Percentiles rank a stretch among this genome's conserved stretches.
phyloP scores from a whole-genome alignment of 2,329 filamentous ascomycete genomes.

The Paecilomyces formosus region DNA sequence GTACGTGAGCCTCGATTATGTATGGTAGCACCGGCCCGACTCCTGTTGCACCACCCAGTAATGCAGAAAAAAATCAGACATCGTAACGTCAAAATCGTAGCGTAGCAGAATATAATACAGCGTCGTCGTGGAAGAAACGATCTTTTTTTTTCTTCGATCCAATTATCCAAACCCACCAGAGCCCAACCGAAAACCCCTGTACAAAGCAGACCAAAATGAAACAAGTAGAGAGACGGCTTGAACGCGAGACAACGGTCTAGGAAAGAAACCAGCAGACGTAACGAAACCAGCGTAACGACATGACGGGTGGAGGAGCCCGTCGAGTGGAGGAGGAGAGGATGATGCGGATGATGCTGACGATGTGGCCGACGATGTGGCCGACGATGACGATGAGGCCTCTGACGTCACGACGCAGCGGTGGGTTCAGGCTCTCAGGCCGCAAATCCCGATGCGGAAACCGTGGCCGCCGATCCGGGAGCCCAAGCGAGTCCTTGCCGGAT shows the following conservation, averaged over 20 bases:
- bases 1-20: not conserved
- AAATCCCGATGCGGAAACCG: slow-evolving; percentile 8
- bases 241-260: not conserved
- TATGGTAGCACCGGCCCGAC: not conserved
- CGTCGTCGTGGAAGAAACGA: not conserved
- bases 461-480: slow-evolving; percentile 11
- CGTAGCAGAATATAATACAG: slow-evolving; percentile 13
- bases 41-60: slow-evolving; percentile 7
- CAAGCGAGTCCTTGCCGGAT: slow-evolving; percentile 10
- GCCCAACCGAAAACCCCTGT: not conserved
- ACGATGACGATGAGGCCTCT: not conserved
- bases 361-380: not conserved
- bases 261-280: not conserved
- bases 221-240: not conserved
- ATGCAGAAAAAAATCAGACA: slow-evolving; percentile 4
- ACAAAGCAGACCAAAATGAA: not conserved
- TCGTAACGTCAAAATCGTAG: slow-evolving; percentile 11
- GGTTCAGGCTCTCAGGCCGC: slow-evolving; percentile 6
- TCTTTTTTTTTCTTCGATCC: not conserved
- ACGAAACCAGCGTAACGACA: slow-evolving; percentile 6
- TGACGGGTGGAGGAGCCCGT: not conserved
- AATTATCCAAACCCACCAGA: not conserved
- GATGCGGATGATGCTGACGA: not conserved
- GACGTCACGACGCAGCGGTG: slow-evolving; percentile 13
- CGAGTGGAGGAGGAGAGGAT: not conserved